phyloP scores from a whole-genome alignment of 2,329 filamentous ascomycete species.

The Epichloe gansuensis region DNA sequence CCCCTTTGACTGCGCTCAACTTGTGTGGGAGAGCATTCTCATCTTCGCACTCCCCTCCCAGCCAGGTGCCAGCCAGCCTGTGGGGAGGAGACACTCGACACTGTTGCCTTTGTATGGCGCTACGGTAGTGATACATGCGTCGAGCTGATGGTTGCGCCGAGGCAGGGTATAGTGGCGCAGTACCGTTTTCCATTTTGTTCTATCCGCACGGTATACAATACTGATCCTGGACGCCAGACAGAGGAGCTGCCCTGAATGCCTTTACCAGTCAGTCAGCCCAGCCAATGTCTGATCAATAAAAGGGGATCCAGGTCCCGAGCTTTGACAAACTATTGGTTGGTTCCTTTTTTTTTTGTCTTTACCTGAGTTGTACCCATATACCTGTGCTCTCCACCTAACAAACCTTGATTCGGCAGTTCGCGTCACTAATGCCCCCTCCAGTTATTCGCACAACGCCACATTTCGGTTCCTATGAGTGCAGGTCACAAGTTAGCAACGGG shows the following conservation, averaged over 20 bases:
- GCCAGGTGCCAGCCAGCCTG: not conserved
- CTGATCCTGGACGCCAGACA: not conserved
- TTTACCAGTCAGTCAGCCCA: not conserved
- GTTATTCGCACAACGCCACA: not conserved
- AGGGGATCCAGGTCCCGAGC: not conserved
- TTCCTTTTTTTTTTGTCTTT: not conserved
- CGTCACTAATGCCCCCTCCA: not conserved
- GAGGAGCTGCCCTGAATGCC: not conserved
- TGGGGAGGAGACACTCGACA: not conserved
- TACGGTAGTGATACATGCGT: constrained; percentile 28
- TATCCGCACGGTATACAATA: constrained; percentile 26
- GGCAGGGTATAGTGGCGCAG: constrained; percentile 24
- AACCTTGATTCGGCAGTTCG: not conserved
- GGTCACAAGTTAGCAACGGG: too few species aligned
- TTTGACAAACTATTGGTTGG: not conserved
- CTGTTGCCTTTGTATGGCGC: not conserved
- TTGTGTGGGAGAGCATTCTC: not conserved
- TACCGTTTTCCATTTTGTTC: constrained; percentile 12
- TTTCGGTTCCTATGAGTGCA: not conserved
- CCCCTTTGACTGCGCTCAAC: not conserved
- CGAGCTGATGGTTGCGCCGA: constrained; percentile 20
- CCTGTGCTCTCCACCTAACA: not conserved
- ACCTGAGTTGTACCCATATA: not conserved
- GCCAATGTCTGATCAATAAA: not conserved
- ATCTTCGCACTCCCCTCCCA: not conserved